A percentile compares a stretch with the other conserved stretches of the same genome.
Conservation (phyloP, 2,329 filamentous ascomycete genomes). For the Delphinella strobiligena region DNA sequence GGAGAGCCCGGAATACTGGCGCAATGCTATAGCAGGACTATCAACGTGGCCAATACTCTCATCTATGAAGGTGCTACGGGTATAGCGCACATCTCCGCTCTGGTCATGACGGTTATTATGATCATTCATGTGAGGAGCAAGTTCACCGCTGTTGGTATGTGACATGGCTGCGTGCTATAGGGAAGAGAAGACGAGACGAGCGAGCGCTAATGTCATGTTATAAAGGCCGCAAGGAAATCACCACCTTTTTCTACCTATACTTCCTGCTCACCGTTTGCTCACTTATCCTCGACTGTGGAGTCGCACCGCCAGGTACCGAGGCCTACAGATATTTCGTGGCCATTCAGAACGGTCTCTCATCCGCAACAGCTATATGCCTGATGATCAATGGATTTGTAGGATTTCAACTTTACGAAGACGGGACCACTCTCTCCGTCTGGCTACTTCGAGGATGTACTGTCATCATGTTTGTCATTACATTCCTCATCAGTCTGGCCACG, state of each 20-base stretch:
- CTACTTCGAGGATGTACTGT: slow-evolving; percentile 68
- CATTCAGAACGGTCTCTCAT: slow-evolving; percentile 71
- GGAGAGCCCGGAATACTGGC: slow-evolving; percentile 60
- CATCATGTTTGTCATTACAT: slow-evolving; percentile 73
- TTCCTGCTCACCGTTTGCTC: slow-evolving; percentile 81
- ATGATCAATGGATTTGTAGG: slow-evolving; percentile 97
- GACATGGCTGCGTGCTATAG: no score
- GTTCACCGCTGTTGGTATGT: slow-evolving; percentile 89
- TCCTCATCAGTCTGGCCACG: slow-evolving; percentile 77
- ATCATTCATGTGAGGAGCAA: slow-evolving; percentile 93
- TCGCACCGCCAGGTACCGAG: slow-evolving; percentile 68
- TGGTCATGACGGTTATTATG: slow-evolving; percentile 94
- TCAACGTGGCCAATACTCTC: slow-evolving; percentile 94
- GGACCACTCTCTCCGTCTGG: slow-evolving; percentile 88
- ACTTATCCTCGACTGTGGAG: slow-evolving; percentile 82
- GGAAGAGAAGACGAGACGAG: not conserved
- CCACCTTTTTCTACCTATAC: slow-evolving; percentile 95
- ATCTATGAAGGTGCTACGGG: slow-evolving; percentile 91
- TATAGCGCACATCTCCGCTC: slow-evolving; percentile 80
- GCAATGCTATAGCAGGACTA: slow-evolving; percentile 84
- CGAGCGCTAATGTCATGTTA: not conserved
- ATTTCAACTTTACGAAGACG: slow-evolving; percentile 96
- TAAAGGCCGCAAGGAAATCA: slow-evolving; percentile 55
- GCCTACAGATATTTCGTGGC: slow-evolving; percentile 88
- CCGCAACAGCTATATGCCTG: slow-evolving; percentile 76